A percentile compares a stretch with the other conserved stretches of the same genome.
These are phyloP conservation scores for Sphagnum fallax DNA, from an alignment of 228 moss, liverwort and hornwort species.

Conservation along the genomic window DNA sequence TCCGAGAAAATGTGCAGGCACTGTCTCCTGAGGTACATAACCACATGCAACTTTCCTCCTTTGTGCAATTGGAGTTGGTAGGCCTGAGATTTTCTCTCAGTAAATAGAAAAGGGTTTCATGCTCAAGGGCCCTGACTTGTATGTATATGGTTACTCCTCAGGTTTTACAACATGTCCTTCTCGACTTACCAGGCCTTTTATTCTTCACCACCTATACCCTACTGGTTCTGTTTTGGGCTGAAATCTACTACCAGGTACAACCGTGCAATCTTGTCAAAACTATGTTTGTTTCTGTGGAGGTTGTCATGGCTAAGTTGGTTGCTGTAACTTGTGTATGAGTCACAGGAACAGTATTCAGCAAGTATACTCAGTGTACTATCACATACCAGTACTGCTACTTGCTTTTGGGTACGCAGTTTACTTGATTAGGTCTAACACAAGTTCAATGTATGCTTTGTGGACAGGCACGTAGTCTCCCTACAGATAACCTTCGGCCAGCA, in stretches of 20 bases:
- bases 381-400: background rate
- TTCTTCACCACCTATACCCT: conserved; percentile 98
- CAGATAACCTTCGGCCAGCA: conserved; percentile 72
- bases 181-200: conserved; percentile 86
- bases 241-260: conserved; percentile 92
- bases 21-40: conserved; percentile 56
- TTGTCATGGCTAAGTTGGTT: background rate
- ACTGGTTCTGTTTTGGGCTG: conserved; percentile 95
- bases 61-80: background rate
- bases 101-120: background rate
- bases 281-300: background rate
- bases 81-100: background rate
- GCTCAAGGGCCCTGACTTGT: background rate
- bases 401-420: too few species aligned
- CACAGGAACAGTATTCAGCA: background rate
- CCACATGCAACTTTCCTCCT: background rate
- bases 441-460: background rate
- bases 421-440: background rate
- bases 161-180: conserved; percentile 75
- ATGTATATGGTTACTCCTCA: conserved; percentile 13
- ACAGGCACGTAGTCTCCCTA: conserved; percentile 97
- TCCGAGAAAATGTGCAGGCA: conserved; percentile 73
- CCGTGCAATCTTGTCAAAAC: background rate
- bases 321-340: background rate
- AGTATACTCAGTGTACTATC: background rate